Percentiles rank a stretch among this genome's conserved stretches.
Conservation (phyloP, 2,329 filamentous ascomycete genomes). For the Fusarium incarnatum region DNA sequence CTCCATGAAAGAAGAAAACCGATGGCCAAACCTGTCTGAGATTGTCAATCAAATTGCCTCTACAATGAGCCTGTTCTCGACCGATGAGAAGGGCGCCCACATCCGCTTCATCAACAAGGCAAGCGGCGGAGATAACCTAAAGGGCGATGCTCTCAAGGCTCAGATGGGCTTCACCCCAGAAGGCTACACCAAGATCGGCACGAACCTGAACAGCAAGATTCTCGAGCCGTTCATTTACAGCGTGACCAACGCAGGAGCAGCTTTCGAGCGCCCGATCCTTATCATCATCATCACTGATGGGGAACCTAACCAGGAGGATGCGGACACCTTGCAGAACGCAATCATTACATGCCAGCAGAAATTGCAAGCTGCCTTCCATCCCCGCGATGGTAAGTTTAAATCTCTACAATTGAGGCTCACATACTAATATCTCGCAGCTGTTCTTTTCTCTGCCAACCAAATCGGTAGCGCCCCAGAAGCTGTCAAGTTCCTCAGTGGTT, state of each 20-base stretch:
- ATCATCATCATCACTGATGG: not conserved
- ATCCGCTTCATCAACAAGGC: not conserved
- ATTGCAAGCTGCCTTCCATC: not conserved
- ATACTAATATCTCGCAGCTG: not conserved
- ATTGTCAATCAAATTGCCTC: not conserved
- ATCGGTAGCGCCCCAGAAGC: not conserved
- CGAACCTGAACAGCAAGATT: not conserved
- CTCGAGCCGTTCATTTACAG: not conserved
- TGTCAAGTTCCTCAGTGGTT: not conserved
- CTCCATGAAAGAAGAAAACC: not conserved
- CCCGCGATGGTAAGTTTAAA: not conserved
- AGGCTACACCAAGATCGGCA: not conserved
- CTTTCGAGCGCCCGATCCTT: not conserved
- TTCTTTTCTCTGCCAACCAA: not conserved
- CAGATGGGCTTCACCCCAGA: not conserved
- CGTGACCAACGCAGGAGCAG: not conserved
- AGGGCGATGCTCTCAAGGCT: not conserved
- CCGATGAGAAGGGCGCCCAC: not conserved
- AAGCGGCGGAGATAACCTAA: not conserved
- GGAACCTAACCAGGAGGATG: not conserved
- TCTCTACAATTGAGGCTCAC: accelerated
- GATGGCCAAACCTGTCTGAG: not conserved
- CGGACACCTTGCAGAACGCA: not conserved
- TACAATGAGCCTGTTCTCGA: not conserved
- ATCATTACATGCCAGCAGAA: not conserved